Conservation (phyloP, 2,329 filamentous ascomycete species). For the Fusarium nygamai region DNA sequence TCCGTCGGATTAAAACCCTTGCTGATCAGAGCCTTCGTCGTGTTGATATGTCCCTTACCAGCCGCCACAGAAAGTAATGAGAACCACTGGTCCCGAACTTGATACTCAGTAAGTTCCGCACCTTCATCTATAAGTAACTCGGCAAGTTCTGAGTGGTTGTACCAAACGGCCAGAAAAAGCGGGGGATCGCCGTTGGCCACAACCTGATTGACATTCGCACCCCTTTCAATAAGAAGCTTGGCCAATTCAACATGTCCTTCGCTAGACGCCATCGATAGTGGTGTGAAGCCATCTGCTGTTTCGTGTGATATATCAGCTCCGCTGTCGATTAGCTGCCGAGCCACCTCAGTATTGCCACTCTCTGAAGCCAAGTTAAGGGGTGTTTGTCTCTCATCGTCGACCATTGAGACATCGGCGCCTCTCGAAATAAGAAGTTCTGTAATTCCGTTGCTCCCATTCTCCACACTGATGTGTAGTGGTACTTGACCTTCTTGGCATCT, state of each 20-base stretch:
- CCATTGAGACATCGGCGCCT: neutral
- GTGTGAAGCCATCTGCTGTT: fast-evolving
- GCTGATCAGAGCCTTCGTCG: fast-evolving
- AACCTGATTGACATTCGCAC: neutral
- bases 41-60: fast-evolving
- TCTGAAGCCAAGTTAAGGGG: fast-evolving
- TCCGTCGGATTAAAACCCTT: fast-evolving
- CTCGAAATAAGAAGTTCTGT: fast-evolving
- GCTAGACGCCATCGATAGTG: fast-evolving
- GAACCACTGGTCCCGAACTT: fast-evolving
- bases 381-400: fast-evolving
- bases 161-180: fast-evolving
- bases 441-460: fast-evolving
- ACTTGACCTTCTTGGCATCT: fast-evolving
- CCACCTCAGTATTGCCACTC: fast-evolving
- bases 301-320: neutral
- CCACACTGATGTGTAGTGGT: fast-evolving
- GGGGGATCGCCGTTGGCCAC: fast-evolving
- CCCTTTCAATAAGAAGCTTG: fast-evolving
- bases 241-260: fast-evolving
- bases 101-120: fast-evolving
- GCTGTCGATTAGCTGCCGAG: neutral
- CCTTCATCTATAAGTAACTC: neutral
- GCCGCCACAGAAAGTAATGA: neutral
- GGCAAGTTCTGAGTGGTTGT: fast-evolving